Percentiles rank a stretch among this genome's conserved stretches.
These are phyloP conservation scores for Daldinia bambusicola DNA, from an alignment of 495 filamentous ascomycete species.

Conservation along the genomic window DNA sequence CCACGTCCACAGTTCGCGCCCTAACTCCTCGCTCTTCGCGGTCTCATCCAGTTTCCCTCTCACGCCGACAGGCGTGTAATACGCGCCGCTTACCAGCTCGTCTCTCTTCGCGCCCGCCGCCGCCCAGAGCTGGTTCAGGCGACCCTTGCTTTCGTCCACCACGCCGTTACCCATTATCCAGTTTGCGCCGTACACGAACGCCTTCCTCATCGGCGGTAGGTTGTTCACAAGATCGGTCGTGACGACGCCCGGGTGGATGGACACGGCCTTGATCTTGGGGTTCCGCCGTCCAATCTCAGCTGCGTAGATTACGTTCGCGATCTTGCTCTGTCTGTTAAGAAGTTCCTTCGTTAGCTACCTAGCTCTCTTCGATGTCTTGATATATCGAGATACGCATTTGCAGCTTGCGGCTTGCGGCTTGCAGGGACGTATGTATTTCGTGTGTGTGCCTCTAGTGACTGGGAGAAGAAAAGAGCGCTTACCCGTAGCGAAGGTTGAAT, in stretches of 20 bases:
- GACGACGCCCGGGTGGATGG: conserved; percentile 74
- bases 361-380: not conserved
- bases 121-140: conserved; percentile 70
- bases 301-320: conserved; percentile 60
- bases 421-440: too few species aligned
- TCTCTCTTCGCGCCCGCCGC: conserved; percentile 53
- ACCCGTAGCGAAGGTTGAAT: conserved; percentile 36
- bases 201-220: conserved; percentile 42
- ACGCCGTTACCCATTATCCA: conserved; percentile 33
- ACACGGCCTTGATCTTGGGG: conserved; percentile 65
- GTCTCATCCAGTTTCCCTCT: conserved; percentile 40
- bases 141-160: conserved; percentile 56
- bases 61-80: conserved; percentile 67
- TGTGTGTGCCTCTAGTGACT: too few species aligned
- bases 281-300: conserved; percentile 56
- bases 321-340: conserved; percentile 56
- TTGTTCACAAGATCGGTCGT: conserved; percentile 62
- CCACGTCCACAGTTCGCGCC: conserved; percentile 67
- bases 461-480: not conserved
- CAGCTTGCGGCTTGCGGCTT: too few species aligned
- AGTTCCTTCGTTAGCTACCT: not conserved
- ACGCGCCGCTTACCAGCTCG: conserved; percentile 55
- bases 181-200: conserved; percentile 45
- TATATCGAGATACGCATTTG: too few species aligned
- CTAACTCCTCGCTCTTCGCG: conserved; percentile 61